A percentile compares a stretch with the other conserved stretches of the same genome.
phyloP scores from a whole-genome alignment of 108 stramenopile species.

The Pseudonitzschia multiseries region DNA sequence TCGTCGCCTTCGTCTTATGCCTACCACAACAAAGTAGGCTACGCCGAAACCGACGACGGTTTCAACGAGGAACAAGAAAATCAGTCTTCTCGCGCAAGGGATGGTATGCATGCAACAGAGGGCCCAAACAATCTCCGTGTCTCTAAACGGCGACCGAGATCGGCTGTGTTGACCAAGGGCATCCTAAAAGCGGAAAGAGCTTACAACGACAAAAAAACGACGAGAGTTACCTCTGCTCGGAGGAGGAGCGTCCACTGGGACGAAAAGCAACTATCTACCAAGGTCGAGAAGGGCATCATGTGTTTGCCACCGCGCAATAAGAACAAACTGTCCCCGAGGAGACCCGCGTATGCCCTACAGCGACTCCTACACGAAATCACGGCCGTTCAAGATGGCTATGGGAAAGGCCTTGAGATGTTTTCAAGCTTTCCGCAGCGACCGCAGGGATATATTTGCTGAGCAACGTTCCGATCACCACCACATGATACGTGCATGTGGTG shows the following conservation, averaged over 20 bases:
- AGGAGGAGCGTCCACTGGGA: neutral
- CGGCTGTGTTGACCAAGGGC: no score
- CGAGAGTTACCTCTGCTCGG: no score
- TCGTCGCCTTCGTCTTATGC: neutral
- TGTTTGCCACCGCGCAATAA: neutral
- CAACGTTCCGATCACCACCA: neutral
- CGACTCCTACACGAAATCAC: neutral
- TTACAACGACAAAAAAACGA: no score
- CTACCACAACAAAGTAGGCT: neutral
- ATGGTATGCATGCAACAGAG: no score
- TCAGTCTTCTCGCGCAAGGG: neutral
- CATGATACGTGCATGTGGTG: no score
- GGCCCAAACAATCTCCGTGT: no score
- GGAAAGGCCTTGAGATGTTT: neutral
- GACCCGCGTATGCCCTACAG: neutral
- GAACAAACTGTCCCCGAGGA: neutral
- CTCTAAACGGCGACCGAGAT: no score
- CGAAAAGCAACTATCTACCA: neutral
- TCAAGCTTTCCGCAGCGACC: neutral
- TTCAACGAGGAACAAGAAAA: neutral
- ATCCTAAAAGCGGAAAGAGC: no score
- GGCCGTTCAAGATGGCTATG: neutral
- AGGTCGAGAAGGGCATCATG: slow-evolving; percentile 4
- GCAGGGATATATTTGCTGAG: neutral
- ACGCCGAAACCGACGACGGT: neutral